A percentile compares a stretch with the other conserved stretches of the same genome.
Conservation (phyloP, 306 rosid species). For the Herpetospermum pedunculosum region DNA sequence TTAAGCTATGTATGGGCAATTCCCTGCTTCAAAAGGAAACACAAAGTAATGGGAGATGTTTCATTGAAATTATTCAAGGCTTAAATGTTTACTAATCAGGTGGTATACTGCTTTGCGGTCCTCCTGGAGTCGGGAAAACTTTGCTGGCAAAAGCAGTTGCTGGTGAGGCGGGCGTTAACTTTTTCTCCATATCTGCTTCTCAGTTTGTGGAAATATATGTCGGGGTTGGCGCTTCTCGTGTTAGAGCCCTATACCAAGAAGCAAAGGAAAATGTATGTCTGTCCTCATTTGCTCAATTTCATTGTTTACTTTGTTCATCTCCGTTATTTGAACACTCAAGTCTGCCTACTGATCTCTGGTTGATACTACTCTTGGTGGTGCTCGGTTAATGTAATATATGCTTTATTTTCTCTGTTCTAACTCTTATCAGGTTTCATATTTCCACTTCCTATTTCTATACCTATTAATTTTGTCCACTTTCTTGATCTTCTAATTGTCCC, state of each 20-base stretch:
- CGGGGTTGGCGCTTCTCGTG: conserved; percentile 99
- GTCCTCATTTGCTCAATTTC: conserved; percentile 14
- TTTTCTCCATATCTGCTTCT: conserved; percentile 97
- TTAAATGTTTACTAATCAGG: conserved; percentile 47
- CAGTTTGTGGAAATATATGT: conserved; percentile 95
- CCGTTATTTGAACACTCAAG: background rate
- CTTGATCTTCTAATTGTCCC: background rate
- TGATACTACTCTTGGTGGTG: background rate
- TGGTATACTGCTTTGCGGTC: conserved; percentile 97
- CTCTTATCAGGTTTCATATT: background rate
- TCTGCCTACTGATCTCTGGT: background rate
- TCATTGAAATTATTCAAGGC: conserved; percentile 7
- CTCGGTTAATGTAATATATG: background rate
- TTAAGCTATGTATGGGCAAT: background rate
- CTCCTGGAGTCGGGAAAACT: conserved; percentile 98
- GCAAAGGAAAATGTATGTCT: conserved; percentile 70
- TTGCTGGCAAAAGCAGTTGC: conserved; percentile 98
- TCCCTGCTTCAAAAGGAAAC: background rate
- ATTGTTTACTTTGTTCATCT: background rate
- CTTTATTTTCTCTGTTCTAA: background rate
- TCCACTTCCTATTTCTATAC: background rate
- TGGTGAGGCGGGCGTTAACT: conserved; percentile 98
- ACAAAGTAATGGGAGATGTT: background rate
- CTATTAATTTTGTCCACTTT: background rate
- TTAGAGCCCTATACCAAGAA: conserved; percentile 89